Evolutionary conservation across 306 rosid species (phyloP), one percentile per base, ranked within the genome.

Genomic region (Dalbergia oliveri): DNA sequence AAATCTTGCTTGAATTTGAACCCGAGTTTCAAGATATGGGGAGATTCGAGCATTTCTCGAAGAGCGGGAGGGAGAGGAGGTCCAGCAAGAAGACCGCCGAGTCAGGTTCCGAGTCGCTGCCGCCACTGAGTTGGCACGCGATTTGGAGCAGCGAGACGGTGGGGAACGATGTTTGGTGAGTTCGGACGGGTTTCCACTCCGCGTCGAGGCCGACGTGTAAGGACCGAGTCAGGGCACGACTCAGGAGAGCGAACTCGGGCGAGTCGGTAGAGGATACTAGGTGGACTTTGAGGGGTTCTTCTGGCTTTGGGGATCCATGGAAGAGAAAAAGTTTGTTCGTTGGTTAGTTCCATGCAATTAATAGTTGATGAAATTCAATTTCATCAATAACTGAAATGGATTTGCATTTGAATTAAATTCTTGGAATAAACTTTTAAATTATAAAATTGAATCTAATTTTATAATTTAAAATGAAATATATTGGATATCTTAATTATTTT

Each of bases 1-100:
- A 92, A 91, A 89, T 92, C 97, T 77, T 94, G 98, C 88, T 94
- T 94, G 81, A 94, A 94, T 60, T 93, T 79, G 66, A 91, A 94
- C 19, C 98, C 97, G 56, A 94, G 81, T 72, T 94, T 94, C 86
- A 94, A 85, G 66, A 88, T 75, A 84, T 91, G 88, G 0, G 91
- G 94, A 4, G 91, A 90, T 45, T 73, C 80, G 23, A 94, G 85
- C 61, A 88, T 79, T 34, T 85, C 88, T 19, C 88, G 88, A 2
- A 94, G 8, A 87, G 83, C 23, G 94, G 94, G 72, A 94, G 5
- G 4, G 90, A 75, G 21, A 83, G 18, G 53, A 94, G 80, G 84
- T 94, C 98, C 21, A 91, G 84, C 67, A 94, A 84, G 83, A 91
- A 94, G 41, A 91, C 92, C 8, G 73, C 83, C 15, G 89, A 87